Percentiles rank a stretch among this genome's conserved stretches.
Conservation (phyloP, 129 eudicot genomes). For the Oenanthe sinensis region DNA sequence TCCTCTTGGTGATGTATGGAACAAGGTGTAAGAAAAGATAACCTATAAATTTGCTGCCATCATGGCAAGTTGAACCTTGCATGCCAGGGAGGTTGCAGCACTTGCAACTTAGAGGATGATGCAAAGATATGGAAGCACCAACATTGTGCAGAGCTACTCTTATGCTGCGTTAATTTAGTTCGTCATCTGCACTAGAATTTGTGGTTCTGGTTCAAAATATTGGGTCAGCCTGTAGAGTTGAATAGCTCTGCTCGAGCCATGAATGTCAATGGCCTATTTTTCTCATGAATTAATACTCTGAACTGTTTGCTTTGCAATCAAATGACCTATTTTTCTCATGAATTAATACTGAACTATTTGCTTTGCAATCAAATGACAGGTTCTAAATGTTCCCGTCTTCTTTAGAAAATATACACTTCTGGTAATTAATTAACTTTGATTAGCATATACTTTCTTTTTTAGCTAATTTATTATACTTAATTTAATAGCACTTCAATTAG, state of each 20-base stretch:
- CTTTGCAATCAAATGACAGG: neutral
- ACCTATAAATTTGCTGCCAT: conserved; percentile 62
- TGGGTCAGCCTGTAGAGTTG: no score
- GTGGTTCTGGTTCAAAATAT: no score
- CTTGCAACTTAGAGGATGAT: conserved; percentile 79
- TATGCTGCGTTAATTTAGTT: no score
- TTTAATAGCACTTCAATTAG: no score
- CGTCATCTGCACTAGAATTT: neutral
- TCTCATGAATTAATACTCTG: no score
- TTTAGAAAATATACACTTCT: neutral
- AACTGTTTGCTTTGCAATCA: no score
- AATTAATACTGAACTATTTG: neutral
- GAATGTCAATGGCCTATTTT: no score
- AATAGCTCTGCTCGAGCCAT: no score
- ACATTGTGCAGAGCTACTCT: no score
- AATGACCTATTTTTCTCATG: neutral
- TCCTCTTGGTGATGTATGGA: conserved; percentile 65
- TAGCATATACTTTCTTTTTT: no score
- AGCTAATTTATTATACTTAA: no score
- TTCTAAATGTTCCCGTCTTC: neutral
- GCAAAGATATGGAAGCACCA: conserved; percentile 19
- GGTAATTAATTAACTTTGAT: no score
- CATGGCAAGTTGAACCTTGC: conserved; percentile 74
- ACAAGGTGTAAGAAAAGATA: conserved; percentile 80
- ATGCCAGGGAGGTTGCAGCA: conserved; percentile 94